Evolutionary conservation across 768 basidiomycete genomes (phyloP).

Genomic region (Baorangia bicolor): DNA sequence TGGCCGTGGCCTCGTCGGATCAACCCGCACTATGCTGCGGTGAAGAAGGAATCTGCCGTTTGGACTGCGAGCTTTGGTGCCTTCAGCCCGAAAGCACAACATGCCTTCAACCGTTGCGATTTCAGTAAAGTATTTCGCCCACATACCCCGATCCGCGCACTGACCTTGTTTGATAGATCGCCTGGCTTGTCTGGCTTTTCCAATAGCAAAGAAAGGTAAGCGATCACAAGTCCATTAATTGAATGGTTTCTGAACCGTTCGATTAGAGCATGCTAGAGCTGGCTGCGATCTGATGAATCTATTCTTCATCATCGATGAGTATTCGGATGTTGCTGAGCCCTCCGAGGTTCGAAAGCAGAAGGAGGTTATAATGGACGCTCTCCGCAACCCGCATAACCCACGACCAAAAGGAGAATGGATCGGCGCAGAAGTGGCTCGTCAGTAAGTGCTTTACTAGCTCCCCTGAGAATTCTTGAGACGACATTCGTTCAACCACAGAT

Average conservation of each 20-base stretch:
- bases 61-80: slow-evolving; percentile 11
- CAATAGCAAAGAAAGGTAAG: slow-evolving; percentile 12
- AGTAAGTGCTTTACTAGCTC: slow-evolving; percentile 2
- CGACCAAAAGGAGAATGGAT: slow-evolving; percentile 18
- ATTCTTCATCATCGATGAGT: slow-evolving; percentile 51
- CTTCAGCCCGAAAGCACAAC: slow-evolving; percentile 11
- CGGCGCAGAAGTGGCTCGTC: slow-evolving; percentile 13
- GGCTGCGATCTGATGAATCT: slow-evolving; percentile 52
- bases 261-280: slow-evolving; percentile 26
- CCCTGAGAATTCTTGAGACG: background rate
- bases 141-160: background rate
- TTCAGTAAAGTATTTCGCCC: background rate
- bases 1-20: slow-evolving; percentile 20
- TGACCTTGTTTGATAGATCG: slow-evolving; percentile 3
- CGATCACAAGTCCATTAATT: background rate
- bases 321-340: slow-evolving; percentile 42
- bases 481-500: background rate
- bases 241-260: background rate
- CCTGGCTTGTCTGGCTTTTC: slow-evolving; percentile 10
- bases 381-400: slow-evolving; percentile 11
- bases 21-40: slow-evolving; percentile 3
- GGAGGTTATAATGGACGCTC: slow-evolving; percentile 22
- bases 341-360: slow-evolving; percentile 27
- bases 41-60: slow-evolving; percentile 10
- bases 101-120: slow-evolving; percentile 12